Conservation (phyloP, 2,329 filamentous ascomycete genomes). For the Pseudocercospora musae region DNA sequence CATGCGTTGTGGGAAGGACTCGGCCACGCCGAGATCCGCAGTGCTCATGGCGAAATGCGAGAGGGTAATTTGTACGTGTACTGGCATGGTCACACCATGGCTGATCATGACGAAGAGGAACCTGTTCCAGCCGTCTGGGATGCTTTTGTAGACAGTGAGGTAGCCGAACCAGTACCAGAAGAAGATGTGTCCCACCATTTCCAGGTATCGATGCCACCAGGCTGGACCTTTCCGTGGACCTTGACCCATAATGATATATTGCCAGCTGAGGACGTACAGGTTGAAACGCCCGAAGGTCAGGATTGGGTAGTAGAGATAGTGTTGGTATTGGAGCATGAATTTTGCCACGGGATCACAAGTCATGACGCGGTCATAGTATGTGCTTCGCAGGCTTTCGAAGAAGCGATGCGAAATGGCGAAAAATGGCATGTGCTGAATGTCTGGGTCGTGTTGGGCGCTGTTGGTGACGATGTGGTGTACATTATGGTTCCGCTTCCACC, state of each 20-base stretch:
- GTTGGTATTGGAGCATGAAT: conserved; percentile 58
- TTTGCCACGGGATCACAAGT: conserved; percentile 61
- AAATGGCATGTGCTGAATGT: conserved; percentile 74
- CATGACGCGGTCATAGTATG: conserved; percentile 65
- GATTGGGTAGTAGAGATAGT: conserved; percentile 64
- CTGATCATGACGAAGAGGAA: conserved; percentile 62
- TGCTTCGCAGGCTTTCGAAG: conserved; percentile 60
- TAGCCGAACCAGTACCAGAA: conserved; percentile 70
- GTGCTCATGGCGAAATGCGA: conserved; percentile 72
- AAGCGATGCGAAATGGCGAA: conserved; percentile 66
- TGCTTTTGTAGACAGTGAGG: conserved; percentile 56
- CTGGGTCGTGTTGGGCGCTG: conserved; percentile 89
- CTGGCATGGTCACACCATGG: conserved; percentile 63
- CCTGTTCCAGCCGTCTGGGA: conserved; percentile 58
- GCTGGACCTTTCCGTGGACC: conserved; percentile 59
- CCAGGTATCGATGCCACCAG: conserved; percentile 65
- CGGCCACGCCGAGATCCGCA: conserved; percentile 59
- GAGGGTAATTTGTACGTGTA: conserved; percentile 70
- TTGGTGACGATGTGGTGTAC: conserved; percentile 97
- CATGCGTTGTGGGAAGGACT: conserved; percentile 68
- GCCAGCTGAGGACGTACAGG: conserved; percentile 65
- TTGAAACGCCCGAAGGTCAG: conserved; percentile 70
- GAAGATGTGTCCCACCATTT: conserved; percentile 60
- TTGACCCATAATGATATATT: conserved; percentile 57
- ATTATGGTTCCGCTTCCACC: conserved; percentile 97